phyloP scores from a whole-genome alignment of 208 protist species.

The Entamoeba moshkovskii region DNA sequence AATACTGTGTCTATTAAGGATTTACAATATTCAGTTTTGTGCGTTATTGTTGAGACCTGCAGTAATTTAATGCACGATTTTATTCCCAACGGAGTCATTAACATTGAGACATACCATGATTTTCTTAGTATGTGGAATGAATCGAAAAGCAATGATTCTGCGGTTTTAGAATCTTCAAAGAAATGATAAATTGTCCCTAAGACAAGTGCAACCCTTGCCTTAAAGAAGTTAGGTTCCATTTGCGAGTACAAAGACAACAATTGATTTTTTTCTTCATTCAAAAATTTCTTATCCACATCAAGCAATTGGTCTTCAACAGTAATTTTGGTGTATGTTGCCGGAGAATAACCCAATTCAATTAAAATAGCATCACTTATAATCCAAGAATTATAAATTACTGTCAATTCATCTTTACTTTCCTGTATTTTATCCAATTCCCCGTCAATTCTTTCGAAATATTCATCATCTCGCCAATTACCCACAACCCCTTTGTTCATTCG shows the following conservation, averaged over 20 bases:
- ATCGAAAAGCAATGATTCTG: background rate
- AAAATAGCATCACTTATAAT: background rate
- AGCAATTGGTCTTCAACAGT: background rate
- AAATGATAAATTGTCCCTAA: background rate
- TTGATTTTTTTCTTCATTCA: background rate
- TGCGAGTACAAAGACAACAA: background rate
- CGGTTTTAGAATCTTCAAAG: background rate
- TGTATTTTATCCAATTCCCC: background rate
- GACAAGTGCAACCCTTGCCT: background rate
- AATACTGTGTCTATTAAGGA: background rate
- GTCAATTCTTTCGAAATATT: background rate
- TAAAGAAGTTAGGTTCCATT: background rate
- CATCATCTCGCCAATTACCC: background rate
- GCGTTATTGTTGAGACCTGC: background rate
- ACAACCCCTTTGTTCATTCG: background rate
- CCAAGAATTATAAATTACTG: background rate
- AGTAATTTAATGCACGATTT: background rate
- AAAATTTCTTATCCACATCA: background rate
- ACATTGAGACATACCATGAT: background rate
- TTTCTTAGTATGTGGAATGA: background rate
- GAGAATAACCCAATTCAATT: background rate
- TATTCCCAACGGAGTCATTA: background rate
- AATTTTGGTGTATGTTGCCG: background rate
- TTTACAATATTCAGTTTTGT: background rate
- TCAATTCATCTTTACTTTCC: background rate